phyloP scores from a whole-genome alignment of 768 basidiomycete species.

The Kwoniella dejecticola region DNA sequence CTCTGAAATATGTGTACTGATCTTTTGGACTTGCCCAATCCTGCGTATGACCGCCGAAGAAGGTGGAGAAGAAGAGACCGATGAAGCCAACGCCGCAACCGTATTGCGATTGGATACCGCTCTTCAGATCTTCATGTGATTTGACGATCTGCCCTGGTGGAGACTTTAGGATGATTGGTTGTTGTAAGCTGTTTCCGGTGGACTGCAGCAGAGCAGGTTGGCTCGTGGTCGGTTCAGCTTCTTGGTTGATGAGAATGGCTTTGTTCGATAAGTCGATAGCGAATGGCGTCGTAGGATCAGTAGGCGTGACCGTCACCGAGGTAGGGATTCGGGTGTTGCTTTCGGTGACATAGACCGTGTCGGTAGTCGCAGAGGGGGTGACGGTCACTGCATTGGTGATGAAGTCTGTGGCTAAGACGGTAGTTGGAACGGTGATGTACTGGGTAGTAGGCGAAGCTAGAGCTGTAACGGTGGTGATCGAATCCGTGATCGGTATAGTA shows the following conservation, averaged over 20 bases:
- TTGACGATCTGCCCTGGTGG: conserved; percentile 1
- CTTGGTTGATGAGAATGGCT: neutral
- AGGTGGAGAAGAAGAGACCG: conserved; percentile 75
- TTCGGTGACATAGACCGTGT: conserved; percentile 8
- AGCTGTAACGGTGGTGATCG: neutral
- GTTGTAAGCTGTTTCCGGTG: neutral
- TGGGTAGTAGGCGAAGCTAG: neutral
- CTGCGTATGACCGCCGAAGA: conserved; percentile 74
- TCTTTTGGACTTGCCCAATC: conserved; percentile 71
- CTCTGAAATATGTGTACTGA: conserved; percentile 76
- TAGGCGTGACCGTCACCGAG: conserved; percentile 1
- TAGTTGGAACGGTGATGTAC: conserved; percentile 6
- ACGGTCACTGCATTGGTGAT: conserved; percentile 7
- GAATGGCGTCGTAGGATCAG: neutral
- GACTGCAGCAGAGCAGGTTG: neutral
- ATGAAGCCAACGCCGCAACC: conserved; percentile 55
- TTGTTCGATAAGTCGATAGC: neutral
- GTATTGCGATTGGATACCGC: neutral
- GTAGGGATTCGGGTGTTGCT: neutral
- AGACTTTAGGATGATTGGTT: conserved; percentile 9
- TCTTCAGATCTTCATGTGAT: neutral
- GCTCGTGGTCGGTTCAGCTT: neutral
- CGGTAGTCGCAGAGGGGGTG: conserved; percentile 1
- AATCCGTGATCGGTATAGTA: conserved; percentile 15
- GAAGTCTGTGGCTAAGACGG: neutral